Evolutionary conservation across 257 asterid genomes (phyloP).

Genomic region (Nicotiana tabacum): DNA sequence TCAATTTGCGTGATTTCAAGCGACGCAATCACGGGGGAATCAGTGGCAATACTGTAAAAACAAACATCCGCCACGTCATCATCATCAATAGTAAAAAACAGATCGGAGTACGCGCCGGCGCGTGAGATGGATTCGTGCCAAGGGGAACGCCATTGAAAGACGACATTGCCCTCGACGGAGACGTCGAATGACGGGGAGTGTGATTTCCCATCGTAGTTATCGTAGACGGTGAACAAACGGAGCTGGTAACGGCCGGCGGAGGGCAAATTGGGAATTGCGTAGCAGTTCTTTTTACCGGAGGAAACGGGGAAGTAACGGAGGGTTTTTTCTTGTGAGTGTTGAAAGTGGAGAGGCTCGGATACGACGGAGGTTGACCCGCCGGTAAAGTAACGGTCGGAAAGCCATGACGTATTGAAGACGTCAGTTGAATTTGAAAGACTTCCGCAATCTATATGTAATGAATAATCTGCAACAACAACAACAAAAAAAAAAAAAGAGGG

Average conservation of each 20-base stretch:
- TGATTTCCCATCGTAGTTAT: slow-evolving; percentile 72
- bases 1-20: slow-evolving; percentile 53
- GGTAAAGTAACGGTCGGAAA: slow-evolving; percentile 80
- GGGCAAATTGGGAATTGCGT: slow-evolving; percentile 43
- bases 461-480: slow-evolving; percentile 38
- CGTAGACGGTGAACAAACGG: slow-evolving; percentile 83
- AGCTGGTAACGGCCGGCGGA: slow-evolving; percentile 33
- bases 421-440: slow-evolving; percentile 63
- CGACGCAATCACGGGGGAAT: slow-evolving; percentile 78
- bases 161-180: slow-evolving; percentile 81
- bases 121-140: slow-evolving; percentile 63
- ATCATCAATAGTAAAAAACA: slow-evolving; percentile 48
- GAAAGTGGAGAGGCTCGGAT: slow-evolving; percentile 82
- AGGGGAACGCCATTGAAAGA: slow-evolving; percentile 84
- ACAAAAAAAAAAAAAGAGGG: neutral
- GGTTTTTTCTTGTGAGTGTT: slow-evolving; percentile 74
- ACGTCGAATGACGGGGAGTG: slow-evolving; percentile 92
- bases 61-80: slow-evolving; percentile 52
- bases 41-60: slow-evolving; percentile 95
- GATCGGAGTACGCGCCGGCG: slow-evolving; percentile 87
- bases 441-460: slow-evolving; percentile 80
- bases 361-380: slow-evolving; percentile 67
- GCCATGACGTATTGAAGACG: slow-evolving; percentile 60
- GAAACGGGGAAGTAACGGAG: slow-evolving; percentile 84
- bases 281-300: slow-evolving; percentile 86